Evolutionary conservation across 345 rosid genomes (phyloP).

Genomic region (Geranium rotundifolium): DNA sequence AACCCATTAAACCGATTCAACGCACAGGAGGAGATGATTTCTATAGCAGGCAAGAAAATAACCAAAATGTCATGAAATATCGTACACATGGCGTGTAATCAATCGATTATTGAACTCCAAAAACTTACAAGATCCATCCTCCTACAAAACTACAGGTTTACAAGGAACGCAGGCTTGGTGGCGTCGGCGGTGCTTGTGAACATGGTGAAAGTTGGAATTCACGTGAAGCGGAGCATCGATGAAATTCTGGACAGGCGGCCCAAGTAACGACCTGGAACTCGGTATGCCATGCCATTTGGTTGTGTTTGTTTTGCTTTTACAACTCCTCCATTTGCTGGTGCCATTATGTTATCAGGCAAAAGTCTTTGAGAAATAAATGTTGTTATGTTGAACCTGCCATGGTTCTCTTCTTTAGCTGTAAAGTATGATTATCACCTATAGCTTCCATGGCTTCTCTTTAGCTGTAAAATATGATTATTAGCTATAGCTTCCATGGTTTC

Average conservation of each 20-base stretch:
- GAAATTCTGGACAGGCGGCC: conserved; percentile 42
- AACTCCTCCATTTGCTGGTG: too few species aligned
- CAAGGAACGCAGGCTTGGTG: conserved; percentile 49
- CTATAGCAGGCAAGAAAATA: conserved; percentile 36
- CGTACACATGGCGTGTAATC: background rate
- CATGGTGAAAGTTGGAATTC: conserved; percentile 43
- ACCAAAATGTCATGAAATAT: background rate
- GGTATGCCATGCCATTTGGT: too few species aligned
- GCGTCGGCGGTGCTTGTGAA: conserved; percentile 54
- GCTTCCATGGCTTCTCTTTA: too few species aligned
- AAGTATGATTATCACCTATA: too few species aligned
- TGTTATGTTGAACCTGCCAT: too few species aligned
- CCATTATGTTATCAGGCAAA: too few species aligned
- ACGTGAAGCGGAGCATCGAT: conserved; percentile 38
- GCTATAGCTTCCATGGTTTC: too few species aligned
- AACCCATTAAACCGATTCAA: conserved; percentile 16
- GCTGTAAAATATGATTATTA: too few species aligned
- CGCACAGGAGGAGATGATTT: conserved; percentile 30
- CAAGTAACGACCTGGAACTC: conserved; percentile 19
- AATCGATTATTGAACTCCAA: background rate
- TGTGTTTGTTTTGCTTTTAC: too few species aligned
- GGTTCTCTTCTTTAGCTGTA: too few species aligned
- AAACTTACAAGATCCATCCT: background rate
- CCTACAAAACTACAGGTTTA: conserved; percentile 26
- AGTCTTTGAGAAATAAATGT: too few species aligned